Base-by-base conservation (phyloP, 768 basidiomycete genomes). In the Pleurotus citrinopileatus region DNA sequence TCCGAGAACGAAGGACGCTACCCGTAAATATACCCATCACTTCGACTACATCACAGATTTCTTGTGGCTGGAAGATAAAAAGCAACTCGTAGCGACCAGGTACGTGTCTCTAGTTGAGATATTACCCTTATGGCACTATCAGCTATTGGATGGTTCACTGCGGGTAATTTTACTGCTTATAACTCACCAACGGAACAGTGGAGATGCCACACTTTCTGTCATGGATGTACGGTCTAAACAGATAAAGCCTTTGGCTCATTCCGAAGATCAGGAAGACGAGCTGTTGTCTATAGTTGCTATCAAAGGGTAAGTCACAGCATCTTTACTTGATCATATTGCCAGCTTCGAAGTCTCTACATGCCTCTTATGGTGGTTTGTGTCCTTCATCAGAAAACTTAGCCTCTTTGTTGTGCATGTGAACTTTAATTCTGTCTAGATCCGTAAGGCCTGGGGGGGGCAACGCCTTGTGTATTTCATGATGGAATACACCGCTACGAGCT, bases 181-280 rank as follows among this genome's bases (percentile, higher is more conserved):
- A n/a, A 40, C 17, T 40, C 38, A 19, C 38, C n/a, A n/a, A 9
- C n/a, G 20, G 37, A 22, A 38, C 58, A 98, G 95, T 59, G 95
- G 91, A 34, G 95, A 98, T 68, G 94, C 93, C 2, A 93, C 93
- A 12, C 73, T 98, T 44, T 95, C 93, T 17, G 94, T 96, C 38
- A 84, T 95, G 65, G 95, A 98, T 61, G 82, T 95, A 22, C 83
- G 94, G 55, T 85, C 90, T 15, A 93, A 86, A 60, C 91, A 90
- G 61, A 57, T 76, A 10, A 81, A 87, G 46, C 91, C 91, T 1
- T 70, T 90, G 55, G 87, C 87, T 1, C 89, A 94, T 52, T 96
- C 93, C 13, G 94, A 96, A 65, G 91, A 96, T 71, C 95, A 98
- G 66, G 95, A 97, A 63, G 95, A 98, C 65, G 95, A 98, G 63